These are phyloP conservation scores for Cadophora gregata DNA, from an alignment of 2,329 filamentous ascomycete genomes.

Conservation along the genomic window DNA sequence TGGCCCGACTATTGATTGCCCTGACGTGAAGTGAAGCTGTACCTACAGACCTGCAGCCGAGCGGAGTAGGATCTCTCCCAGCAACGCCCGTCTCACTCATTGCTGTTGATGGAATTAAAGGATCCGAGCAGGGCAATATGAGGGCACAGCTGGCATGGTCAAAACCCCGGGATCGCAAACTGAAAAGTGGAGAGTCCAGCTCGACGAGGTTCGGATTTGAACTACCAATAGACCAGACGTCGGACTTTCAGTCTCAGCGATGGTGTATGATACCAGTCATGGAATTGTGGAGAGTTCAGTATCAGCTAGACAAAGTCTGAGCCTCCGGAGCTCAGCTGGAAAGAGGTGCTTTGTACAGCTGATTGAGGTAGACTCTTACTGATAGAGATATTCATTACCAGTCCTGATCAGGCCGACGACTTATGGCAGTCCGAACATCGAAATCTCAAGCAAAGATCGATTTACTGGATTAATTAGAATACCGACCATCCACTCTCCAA, in stretches of 20 bases:
- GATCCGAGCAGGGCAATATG: not conserved
- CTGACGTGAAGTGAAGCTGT: slow-evolving; percentile 17
- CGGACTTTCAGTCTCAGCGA: slow-evolving; percentile 7
- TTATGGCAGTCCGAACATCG: not conserved
- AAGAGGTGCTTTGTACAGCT: not conserved
- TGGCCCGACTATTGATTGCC: not conserved
- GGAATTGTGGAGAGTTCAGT: slow-evolving; percentile 12
- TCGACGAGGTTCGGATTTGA: slow-evolving; percentile 2
- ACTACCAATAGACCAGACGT: not conserved
- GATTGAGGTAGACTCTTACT: not conserved
- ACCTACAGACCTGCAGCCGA: slow-evolving; percentile 2
- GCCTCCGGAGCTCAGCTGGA: slow-evolving; percentile 6
- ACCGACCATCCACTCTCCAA: not conserved
- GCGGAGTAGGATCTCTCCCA: slow-evolving; percentile 16
- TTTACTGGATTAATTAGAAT: not conserved
- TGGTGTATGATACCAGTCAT: not conserved
- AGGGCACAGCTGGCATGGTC: slow-evolving; percentile 5
- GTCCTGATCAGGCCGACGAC: not conserved
- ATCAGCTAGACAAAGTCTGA: slow-evolving; percentile 5
- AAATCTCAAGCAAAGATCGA: slow-evolving; percentile 6
- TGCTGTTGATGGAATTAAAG: not conserved
- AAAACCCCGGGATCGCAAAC: not conserved
- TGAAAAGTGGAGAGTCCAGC: slow-evolving; percentile 7
- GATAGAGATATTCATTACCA: not conserved
- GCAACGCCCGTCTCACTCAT: slow-evolving; percentile 6